These are phyloP conservation scores for Cryptosporidium viatorum DNA, from an alignment of 169 alveolate genomes.

Conservation along the genomic window DNA sequence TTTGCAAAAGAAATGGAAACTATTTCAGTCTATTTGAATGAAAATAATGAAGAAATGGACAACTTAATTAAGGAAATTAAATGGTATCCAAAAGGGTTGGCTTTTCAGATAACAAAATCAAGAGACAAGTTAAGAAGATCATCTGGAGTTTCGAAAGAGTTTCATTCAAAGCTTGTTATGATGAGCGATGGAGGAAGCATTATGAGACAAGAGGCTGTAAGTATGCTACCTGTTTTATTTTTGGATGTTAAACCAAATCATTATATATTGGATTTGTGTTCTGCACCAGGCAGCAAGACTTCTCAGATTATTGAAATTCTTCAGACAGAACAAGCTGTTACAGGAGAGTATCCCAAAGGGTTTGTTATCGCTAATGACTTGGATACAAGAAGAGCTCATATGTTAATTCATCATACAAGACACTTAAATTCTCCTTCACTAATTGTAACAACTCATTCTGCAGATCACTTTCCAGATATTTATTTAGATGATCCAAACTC, in stretches of 20 bases:
- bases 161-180: slow-evolving; percentile 78
- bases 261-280: slow-evolving; percentile 89
- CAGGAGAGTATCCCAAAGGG: slow-evolving; percentile 78
- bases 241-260: slow-evolving; percentile 79
- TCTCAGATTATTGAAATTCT: slow-evolving; percentile 83
- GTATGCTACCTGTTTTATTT: slow-evolving; percentile 89
- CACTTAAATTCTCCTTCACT: slow-evolving; percentile 88
- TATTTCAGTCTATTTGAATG: background rate
- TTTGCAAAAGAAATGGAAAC: slow-evolving; percentile 53
- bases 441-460: slow-evolving; percentile 89
- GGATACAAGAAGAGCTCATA: slow-evolving; percentile 92
- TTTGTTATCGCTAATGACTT: slow-evolving; percentile 93
- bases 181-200: slow-evolving; percentile 84
- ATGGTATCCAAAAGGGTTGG: slow-evolving; percentile 77
- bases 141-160: slow-evolving; percentile 77
- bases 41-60: slow-evolving; percentile 78
- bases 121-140: slow-evolving; percentile 81
- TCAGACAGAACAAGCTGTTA: slow-evolving; percentile 36
- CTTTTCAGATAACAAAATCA: slow-evolving; percentile 80
- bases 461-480: slow-evolving; percentile 89
- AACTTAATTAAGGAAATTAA: slow-evolving; percentile 61
- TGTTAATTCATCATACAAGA: slow-evolving; percentile 92
- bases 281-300: slow-evolving; percentile 93
- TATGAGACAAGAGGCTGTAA: slow-evolving; percentile 89
- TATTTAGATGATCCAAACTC: slow-evolving; percentile 66